phyloP scores from a whole-genome alignment of 1,284 basidiomycete species.

The Boletellus deceptivus region DNA sequence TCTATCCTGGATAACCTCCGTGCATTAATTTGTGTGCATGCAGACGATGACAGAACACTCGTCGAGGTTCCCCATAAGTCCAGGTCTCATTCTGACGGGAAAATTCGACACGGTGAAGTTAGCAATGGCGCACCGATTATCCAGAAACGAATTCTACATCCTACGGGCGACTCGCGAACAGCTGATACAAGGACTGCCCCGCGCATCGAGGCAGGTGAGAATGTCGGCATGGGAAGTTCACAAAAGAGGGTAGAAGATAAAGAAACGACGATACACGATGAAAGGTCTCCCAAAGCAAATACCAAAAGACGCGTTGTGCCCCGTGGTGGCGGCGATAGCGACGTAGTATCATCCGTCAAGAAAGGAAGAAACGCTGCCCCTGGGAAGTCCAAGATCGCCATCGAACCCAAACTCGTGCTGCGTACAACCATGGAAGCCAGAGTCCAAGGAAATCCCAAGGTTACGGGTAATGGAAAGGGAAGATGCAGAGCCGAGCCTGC shows the following conservation, averaged over 20 bases:
- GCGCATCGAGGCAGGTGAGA: background rate
- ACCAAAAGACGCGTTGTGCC: slow-evolving; percentile 4
- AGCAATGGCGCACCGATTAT: slow-evolving; percentile 5
- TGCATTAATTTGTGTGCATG: background rate
- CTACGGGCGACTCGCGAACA: background rate
- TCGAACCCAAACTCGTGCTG: background rate
- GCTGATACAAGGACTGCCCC: background rate
- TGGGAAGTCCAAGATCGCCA: background rate
- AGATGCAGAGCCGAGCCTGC: slow-evolving; percentile 1
- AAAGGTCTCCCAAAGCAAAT: background rate
- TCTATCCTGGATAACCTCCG: background rate
- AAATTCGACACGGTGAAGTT: background rate
- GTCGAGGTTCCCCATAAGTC: slow-evolving; percentile 19
- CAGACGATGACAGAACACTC: slow-evolving; percentile 31
- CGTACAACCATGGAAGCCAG: background rate
- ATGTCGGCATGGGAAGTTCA: background rate
- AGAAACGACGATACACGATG: background rate
- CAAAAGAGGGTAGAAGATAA: slow-evolving; percentile 1
- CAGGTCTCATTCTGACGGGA: slow-evolving; percentile 4
- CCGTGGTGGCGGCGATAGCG: slow-evolving; percentile 4
- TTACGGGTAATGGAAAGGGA: background rate
- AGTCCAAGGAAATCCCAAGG: background rate
- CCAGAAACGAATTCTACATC: background rate
- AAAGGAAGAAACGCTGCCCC: slow-evolving; percentile 5
- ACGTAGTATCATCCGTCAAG: slow-evolving; percentile 5